Evolutionary conservation across 2,329 filamentous ascomycete genomes (phyloP).

Genomic region (Pseudogymnoascus sp.): DNA sequence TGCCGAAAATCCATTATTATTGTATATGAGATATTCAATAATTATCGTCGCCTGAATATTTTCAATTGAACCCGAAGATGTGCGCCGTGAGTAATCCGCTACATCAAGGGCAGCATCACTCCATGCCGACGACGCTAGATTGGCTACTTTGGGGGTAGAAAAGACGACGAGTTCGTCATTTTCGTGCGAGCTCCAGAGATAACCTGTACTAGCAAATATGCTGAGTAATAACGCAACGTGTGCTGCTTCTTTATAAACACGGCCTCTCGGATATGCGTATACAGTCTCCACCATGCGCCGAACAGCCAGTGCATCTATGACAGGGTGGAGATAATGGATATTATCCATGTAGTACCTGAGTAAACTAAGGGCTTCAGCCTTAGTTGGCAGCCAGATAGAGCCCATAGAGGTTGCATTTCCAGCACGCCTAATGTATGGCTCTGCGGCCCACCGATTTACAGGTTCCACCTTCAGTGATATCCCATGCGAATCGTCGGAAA

Average conservation of each 20-base stretch:
- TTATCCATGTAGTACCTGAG: not conserved
- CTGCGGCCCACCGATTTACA: not conserved
- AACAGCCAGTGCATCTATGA: not conserved
- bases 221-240: not conserved
- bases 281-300: not conserved
- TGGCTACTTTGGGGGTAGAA: constrained; percentile 19
- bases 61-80: constrained; percentile 25
- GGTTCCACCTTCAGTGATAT: constrained; percentile 3
- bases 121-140: constrained; percentile 25
- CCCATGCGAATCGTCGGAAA: constrained; percentile 1
- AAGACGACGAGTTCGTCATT: not conserved
- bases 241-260: not conserved
- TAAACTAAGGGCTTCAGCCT: not conserved
- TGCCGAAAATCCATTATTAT: constrained; percentile 29
- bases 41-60: constrained; percentile 31
- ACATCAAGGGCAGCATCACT: constrained; percentile 26
- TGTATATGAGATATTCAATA: constrained; percentile 27
- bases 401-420: not conserved
- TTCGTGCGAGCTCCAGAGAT: not conserved
- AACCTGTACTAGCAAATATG: not conserved
- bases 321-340: not conserved
- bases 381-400: not conserved
- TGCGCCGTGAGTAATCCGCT: constrained; percentile 26
- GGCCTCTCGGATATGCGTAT: not conserved
- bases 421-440: not conserved